Base-by-base conservation (phyloP, 192 early-diverging fungal species). In the Chytriomyces sp. region DNA sequence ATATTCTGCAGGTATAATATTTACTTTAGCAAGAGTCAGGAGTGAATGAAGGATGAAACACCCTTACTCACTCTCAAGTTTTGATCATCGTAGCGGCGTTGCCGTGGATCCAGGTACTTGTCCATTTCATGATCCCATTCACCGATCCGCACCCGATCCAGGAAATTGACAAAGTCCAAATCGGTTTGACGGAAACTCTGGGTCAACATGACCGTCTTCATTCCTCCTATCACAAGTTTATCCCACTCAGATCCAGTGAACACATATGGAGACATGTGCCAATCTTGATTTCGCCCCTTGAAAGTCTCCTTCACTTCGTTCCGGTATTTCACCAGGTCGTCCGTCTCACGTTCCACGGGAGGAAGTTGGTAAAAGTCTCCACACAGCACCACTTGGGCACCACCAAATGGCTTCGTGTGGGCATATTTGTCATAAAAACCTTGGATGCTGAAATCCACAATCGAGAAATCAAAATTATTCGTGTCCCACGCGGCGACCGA, bases 361-460 rank as follows among this genome's bases (percentile, higher is more conserved):
- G 84, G 84, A 4, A 86, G 68, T 62, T 86, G 85, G 33, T 64
- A 75, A 49, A 86, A 86, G 64, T 86, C 85, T 3, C 85, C 85
- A 31, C 61, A 64, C 3, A 85, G 54, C 19, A 86, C 69, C 28
- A 86, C 70, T 63, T 86, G 82, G 30, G 78, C 64, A 12, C 80
- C 80, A 19, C 79, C 80, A 79, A 85, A 86, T 0, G 80, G 73
- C 33, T 55, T 19, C 4, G 17, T 38, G 10, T 12, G 8, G 32
- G 60, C 60, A 17, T 62, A 14, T 17, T 22, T n/a, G 37, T 62
- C 38, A 33, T 37, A 62, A 58, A 58, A 58, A n/a, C n/a, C n/a
- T n/a, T n/a, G n/a, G n/a, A n/a, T n/a, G 28, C 12, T 58, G 28
- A 14, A 28, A 14, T 14, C 10, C 1, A 37, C 33, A 6, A 62